Evolutionary conservation across 768 basidiomycete species (phyloP).

Genomic region (Leccinum variicolor): DNA sequence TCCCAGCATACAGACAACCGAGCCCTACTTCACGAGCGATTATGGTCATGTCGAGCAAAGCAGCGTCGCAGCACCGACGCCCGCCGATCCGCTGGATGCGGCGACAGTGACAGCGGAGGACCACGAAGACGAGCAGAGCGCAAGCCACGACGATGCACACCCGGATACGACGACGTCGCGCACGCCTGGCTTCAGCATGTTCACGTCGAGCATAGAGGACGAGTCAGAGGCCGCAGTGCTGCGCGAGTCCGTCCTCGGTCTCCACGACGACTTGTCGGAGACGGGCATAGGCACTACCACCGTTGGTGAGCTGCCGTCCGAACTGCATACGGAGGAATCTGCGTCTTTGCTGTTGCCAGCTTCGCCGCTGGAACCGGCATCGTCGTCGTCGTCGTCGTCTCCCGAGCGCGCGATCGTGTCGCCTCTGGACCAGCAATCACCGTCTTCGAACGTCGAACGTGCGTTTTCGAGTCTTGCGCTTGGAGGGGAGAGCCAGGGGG

Average conservation of each 20-base stretch:
- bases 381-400: slow-evolving; percentile 14
- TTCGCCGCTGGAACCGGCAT: slow-evolving; percentile 10
- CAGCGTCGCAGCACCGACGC: slow-evolving; percentile 9
- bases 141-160: slow-evolving; percentile 11
- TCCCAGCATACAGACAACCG: slow-evolving; percentile 24
- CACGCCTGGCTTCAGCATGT: slow-evolving; percentile 52
- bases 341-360: slow-evolving; percentile 2
- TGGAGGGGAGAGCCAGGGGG: slow-evolving; percentile 43
- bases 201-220: slow-evolving; percentile 21
- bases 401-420: slow-evolving; percentile 29
- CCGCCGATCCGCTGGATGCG: slow-evolving; percentile 43
- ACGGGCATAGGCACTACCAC: not conserved
- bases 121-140: slow-evolving; percentile 28
- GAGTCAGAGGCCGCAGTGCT: slow-evolving; percentile 17
- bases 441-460: slow-evolving; percentile 21
- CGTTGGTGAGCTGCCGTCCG: slow-evolving; percentile 6
- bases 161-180: slow-evolving; percentile 12
- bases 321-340: slow-evolving; percentile 11
- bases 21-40: slow-evolving; percentile 34
- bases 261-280: slow-evolving; percentile 1
- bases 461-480: slow-evolving; percentile 44
- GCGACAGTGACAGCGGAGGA: slow-evolving; percentile 31
- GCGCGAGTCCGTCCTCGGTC: slow-evolving; percentile 9
- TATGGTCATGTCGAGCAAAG: slow-evolving; percentile 32
- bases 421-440: slow-evolving; percentile 27